Evolutionary conservation across 306 rosid genomes (phyloP), one percentile per base, ranked within the genome.

Genomic region (Vicia faba): DNA sequence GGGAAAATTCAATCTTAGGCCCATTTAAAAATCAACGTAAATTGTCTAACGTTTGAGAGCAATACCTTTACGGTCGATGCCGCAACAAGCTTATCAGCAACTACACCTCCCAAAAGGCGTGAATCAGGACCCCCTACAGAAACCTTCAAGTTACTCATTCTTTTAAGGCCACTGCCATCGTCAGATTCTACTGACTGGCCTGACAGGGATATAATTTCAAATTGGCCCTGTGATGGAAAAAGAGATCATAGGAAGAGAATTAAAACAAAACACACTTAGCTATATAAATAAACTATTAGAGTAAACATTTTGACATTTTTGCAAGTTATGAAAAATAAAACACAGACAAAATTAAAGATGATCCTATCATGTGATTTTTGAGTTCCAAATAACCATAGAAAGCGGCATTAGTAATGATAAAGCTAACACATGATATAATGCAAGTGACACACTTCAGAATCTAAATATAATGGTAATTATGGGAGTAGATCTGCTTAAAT

Each of bases 41-140:
- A 54, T 44, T 15, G 60, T 71, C 59, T 38, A 54, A 51, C 66
- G 51, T 62, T 31, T 33, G 64, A 48, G 63, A 68, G 58, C n/a
- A 36, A 54, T 82, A 89, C 99, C 97, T 88, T 96, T 7, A 90
- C 86, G 0, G 77, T 76, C 1, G 92, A 70, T 11, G 90, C 88
- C 5, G 99, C 97, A 66, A 79, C 55, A 35, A 90, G 88, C 74
- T 53, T 68, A 64, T 95, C 96, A 26, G 79, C 75, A 79, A 93
- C 95, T 41, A 82, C 83, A 7, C 99, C 99, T 26, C 95, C 96
- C 62, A 86, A 55, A 75, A 88, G 82, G 45, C 68, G 82, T 61
- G 96, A 89, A 67, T 85, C 89, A 57, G 83, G 49, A 49, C 89
- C 85, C 5, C 85, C 92, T 38, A 93, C 73, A 41, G 83, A 43